Percentiles rank a stretch among this genome's conserved stretches.
These are phyloP conservation scores for Gaertneriomyces semiglobifer DNA, from an alignment of 192 early-diverging fungal genomes.

Conservation along the genomic window DNA sequence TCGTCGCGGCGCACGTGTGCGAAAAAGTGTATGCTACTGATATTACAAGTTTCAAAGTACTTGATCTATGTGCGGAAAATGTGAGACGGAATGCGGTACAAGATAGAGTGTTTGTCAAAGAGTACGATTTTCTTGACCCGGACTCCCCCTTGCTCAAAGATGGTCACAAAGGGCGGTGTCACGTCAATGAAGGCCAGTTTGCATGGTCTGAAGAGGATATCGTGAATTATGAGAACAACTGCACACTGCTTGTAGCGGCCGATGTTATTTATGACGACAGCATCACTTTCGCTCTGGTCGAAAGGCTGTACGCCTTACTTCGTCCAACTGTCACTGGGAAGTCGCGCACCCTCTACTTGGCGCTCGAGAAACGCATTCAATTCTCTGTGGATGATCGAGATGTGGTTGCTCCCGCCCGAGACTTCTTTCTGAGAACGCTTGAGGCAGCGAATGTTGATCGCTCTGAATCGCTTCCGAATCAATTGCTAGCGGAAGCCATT, in stretches of 20 bases:
- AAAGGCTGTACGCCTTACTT: slow-evolving; percentile 23
- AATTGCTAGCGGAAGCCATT: background rate
- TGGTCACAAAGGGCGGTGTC: too few species aligned
- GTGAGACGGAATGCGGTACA: slow-evolving; percentile 1
- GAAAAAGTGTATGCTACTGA: slow-evolving; percentile 32
- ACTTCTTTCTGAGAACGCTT: slow-evolving; percentile 31
- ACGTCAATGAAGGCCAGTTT: slow-evolving; percentile 4
- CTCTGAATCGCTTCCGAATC: slow-evolving; percentile 8
- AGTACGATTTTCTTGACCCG: slow-evolving; percentile 27
- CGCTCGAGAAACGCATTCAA: slow-evolving; percentile 34
- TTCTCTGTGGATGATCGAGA: slow-evolving; percentile 25
- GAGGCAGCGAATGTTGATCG: slow-evolving; percentile 36
- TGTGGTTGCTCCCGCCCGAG: slow-evolving; percentile 31
- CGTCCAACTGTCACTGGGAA: background rate
- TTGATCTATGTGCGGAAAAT: slow-evolving; percentile 20
- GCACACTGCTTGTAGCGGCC: slow-evolving; percentile 28
- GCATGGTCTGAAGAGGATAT: slow-evolving; percentile 10
- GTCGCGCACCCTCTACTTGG: slow-evolving; percentile 21
- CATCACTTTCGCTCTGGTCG: slow-evolving; percentile 34
- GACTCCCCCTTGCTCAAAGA: slow-evolving; percentile 12
- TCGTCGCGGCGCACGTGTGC: background rate
- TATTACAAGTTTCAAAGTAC: slow-evolving; percentile 6
- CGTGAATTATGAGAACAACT: background rate
- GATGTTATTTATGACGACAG: slow-evolving; percentile 36
- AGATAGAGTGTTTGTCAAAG: slow-evolving; percentile 1